Evolutionary conservation across 1,284 basidiomycete species (phyloP).

Genomic region (Fomitopsis betulina): DNA sequence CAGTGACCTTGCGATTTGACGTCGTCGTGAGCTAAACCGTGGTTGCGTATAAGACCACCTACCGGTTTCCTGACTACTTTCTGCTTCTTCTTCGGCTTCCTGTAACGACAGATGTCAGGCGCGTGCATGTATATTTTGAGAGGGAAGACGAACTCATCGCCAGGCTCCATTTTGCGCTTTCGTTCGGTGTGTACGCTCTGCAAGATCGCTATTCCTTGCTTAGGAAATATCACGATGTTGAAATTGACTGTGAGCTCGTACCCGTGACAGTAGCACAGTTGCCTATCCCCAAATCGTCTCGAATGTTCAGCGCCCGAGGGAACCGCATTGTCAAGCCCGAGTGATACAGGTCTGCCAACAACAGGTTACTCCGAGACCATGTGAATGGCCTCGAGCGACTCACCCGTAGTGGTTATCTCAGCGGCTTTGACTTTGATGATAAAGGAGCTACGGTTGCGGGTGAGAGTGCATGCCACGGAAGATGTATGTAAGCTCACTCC

Average conservation of each 20-base stretch:
- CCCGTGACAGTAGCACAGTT: conserved; percentile 71
- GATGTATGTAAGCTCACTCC: conserved; percentile 45
- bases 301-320: conserved; percentile 77
- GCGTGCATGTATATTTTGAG: neutral
- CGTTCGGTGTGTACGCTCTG: conserved; percentile 56
- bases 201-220: conserved; percentile 36
- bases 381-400: neutral
- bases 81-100: conserved; percentile 59
- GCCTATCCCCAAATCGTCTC: conserved; percentile 62
- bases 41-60: neutral
- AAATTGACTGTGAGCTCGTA: conserved; percentile 24
- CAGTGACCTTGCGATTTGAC: conserved; percentile 37
- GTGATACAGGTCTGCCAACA: conserved; percentile 59
- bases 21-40: neutral
- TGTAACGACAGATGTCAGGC: conserved; percentile 18
- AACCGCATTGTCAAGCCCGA: conserved; percentile 82
- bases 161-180: conserved; percentile 68
- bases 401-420: conserved; percentile 75
- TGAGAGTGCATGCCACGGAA: conserved; percentile 5
- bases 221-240: neutral
- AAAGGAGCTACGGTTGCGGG: conserved; percentile 56
- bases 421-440: conserved; percentile 89
- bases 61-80: conserved; percentile 57
- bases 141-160: conserved; percentile 38
- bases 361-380: neutral